Evolutionary conservation across 176 grass and related monocot species (phyloP).

Genomic region (Elymus sibiricus): DNA sequence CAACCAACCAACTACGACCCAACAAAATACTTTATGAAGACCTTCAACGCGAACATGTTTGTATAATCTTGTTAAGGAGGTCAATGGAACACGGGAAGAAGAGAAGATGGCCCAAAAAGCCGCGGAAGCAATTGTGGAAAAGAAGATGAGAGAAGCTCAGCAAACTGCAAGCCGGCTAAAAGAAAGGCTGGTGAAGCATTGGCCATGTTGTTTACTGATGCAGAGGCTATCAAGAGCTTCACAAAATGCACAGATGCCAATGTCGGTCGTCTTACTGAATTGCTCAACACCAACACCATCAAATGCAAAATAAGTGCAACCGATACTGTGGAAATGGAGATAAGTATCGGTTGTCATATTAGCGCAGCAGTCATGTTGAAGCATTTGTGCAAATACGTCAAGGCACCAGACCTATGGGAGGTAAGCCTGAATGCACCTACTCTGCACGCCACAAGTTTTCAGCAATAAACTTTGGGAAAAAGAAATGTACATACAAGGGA

Average conservation of each 20-base stretch:
- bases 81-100: too few relatives aligned
- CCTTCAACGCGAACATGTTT: neutral
- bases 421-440: neutral
- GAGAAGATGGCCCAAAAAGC: neutral
- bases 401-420: neutral
- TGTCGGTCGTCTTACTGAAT: neutral
- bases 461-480: neutral
- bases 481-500: neutral
- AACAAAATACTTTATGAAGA: too few relatives aligned
- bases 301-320: neutral
- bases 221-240: neutral
- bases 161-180: neutral
- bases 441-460: neutral
- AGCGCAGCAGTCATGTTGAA: neutral
- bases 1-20: neutral
- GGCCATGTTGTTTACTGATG: neutral
- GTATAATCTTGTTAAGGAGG: neutral
- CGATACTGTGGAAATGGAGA: neutral
- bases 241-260: neutral
- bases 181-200: neutral
- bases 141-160: neutral
- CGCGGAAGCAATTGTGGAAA: neutral
- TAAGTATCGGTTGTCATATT: neutral
- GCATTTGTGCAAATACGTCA: neutral
- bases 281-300: neutral